Percentiles rank a stretch among this genome's conserved stretches.
phyloP scores from a whole-genome alignment of 257 asterid species.

The Solanum appendiculatum region DNA sequence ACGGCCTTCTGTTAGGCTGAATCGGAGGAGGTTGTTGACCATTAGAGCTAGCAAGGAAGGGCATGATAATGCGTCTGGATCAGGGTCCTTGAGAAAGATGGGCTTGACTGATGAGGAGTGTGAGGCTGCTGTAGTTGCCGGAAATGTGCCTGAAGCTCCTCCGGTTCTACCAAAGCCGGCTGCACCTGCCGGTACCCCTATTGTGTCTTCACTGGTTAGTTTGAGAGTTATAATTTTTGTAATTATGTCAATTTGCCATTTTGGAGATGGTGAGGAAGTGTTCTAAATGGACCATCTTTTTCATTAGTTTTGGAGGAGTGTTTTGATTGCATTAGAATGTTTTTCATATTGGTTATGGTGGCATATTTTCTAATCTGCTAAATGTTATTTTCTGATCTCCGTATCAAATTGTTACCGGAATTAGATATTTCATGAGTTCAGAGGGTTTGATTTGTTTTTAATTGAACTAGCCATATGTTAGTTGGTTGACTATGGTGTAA shows the following conservation, averaged over 20 bases:
- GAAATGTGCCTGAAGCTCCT: constrained; percentile 82
- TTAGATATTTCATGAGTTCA: not conserved
- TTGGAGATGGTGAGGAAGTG: not conserved
- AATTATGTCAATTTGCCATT: not conserved
- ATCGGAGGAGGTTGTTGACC: not conserved
- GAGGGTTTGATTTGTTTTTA: not conserved
- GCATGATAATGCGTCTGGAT: not conserved
- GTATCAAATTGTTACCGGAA: not conserved
- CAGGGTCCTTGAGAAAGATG: constrained; percentile 32
- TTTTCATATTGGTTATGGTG: not conserved
- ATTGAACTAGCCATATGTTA: not conserved
- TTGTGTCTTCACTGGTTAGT: constrained; percentile 53
- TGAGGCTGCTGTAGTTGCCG: constrained; percentile 86
- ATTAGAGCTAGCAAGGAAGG: not conserved
- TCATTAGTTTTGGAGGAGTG: not conserved
- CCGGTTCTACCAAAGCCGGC: constrained; percentile 62
- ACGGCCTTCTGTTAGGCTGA: not conserved
- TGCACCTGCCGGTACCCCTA: constrained; percentile 78
- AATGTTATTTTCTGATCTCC: not conserved
- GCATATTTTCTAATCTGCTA: not conserved
- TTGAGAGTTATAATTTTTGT: not conserved
- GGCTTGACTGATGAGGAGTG: constrained; percentile 60
- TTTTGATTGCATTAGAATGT: not conserved
- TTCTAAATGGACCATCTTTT: not conserved
- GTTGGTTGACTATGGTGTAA: not conserved